Conservation (phyloP, 2,329 filamentous ascomycete genomes). For the Dactylonectria estremocensis region DNA sequence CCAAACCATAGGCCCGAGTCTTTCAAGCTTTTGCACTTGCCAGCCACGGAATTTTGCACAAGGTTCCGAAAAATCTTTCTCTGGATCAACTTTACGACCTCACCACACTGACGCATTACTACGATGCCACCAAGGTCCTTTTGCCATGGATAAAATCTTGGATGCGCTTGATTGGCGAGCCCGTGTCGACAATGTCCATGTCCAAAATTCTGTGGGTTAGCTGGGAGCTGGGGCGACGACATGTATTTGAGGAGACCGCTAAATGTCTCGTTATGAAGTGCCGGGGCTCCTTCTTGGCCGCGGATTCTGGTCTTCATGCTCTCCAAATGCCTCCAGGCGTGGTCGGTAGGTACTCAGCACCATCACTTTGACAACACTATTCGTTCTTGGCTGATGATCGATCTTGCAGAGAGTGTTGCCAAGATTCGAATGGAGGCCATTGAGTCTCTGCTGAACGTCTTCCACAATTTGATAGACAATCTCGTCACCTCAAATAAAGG, state of each 20-base stretch:
- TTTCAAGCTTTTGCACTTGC: not conserved
- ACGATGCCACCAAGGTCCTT: not conserved
- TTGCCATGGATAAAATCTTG: not conserved
- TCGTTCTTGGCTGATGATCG: not conserved
- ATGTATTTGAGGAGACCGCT: not conserved
- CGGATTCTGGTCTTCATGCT: not conserved
- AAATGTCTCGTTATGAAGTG: not conserved
- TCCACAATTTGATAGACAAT: not conserved
- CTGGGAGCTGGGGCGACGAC: not conserved
- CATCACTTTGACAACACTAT: not conserved
- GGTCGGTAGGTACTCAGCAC: not conserved
- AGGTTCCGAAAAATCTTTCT: not conserved
- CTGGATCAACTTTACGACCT: not conserved
- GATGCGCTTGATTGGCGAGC: not conserved
- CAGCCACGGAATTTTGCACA: not conserved
- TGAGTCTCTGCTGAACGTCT: not conserved
- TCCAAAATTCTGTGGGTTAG: not conserved
- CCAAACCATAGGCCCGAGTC: not conserved
- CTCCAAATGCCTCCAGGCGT: not conserved
- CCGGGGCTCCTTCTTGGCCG: not conserved
- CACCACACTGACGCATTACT: not conserved
- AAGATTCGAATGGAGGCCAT: not conserved
- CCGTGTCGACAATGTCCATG: not conserved
- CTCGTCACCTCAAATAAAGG: not conserved
- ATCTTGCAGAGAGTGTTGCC: not conserved